Evolutionary conservation across 441 rosid species (phyloP).

Genomic region (Flueggea neowawraea): DNA sequence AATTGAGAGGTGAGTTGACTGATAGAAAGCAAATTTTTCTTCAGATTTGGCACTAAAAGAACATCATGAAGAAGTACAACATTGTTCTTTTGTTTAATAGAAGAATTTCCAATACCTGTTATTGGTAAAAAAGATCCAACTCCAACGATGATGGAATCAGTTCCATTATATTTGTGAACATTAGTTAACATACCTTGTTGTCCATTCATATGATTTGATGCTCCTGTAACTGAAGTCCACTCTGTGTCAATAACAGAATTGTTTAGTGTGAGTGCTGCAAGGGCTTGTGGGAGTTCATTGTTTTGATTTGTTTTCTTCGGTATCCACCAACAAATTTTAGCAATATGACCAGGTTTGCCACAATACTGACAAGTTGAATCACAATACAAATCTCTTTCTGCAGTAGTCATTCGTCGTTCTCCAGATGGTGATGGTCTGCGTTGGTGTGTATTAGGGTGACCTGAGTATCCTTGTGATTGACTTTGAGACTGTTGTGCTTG

Average conservation of each 20-base stretch:
- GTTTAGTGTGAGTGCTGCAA: background rate
- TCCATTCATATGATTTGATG: background rate
- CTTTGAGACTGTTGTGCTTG: background rate
- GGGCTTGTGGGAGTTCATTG: background rate
- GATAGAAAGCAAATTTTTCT: background rate
- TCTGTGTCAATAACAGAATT: background rate
- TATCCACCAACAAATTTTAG: conserved; percentile 7
- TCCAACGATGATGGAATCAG: background rate
- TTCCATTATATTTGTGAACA: background rate
- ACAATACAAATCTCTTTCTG: background rate
- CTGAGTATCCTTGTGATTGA: background rate
- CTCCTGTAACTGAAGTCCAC: background rate
- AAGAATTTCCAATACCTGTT: background rate
- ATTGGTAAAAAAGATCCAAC: background rate
- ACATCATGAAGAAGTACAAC: background rate
- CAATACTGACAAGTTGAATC: background rate
- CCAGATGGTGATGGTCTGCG: background rate
- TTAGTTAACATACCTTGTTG: background rate
- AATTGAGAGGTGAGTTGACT: background rate
- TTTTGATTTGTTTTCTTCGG: background rate
- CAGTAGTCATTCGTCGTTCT: conserved; percentile 1
- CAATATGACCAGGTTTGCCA: conserved; percentile 4
- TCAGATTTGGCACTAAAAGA: background rate
- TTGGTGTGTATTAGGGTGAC: background rate
- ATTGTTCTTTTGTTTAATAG: background rate